phyloP scores from a whole-genome alignment of 495 filamentous ascomycete species.

The Annulohypoxylon stygium region DNA sequence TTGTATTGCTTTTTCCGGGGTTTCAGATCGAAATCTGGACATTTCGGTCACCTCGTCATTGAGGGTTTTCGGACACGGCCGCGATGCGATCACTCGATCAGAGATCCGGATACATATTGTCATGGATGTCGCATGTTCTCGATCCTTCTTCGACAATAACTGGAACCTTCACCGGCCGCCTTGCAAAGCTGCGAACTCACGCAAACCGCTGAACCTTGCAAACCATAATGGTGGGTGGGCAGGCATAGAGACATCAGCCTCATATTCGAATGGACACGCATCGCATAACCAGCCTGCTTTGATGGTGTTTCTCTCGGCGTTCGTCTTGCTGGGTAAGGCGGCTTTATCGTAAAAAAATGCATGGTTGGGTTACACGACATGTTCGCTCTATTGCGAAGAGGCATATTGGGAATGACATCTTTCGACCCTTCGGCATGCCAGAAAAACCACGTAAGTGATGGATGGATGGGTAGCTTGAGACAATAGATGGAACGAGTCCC shows the following conservation, averaged over 20 bases:
- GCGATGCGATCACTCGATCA: conserved; percentile 15
- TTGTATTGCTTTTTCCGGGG: conserved; percentile 22
- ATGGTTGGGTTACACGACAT: conserved; percentile 43
- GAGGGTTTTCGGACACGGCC: conserved; percentile 11
- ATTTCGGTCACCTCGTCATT: neutral
- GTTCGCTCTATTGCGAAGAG: conserved; percentile 18
- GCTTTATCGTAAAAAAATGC: conserved; percentile 46
- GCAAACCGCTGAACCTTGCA: conserved; percentile 24
- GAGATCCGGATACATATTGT: neutral
- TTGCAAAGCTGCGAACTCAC: conserved; percentile 19
- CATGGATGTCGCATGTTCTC: conserved; percentile 12
- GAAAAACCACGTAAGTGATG: conserved; percentile 21
- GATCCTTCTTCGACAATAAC: conserved; percentile 20
- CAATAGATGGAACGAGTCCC: conserved; percentile 46
- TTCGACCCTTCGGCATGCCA: conserved; percentile 31
- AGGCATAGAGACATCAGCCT: conserved; percentile 44
- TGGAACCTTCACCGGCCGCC: conserved; percentile 2
- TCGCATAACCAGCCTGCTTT: conserved; percentile 35
- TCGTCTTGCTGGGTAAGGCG: conserved; percentile 46
- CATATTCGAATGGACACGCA: conserved; percentile 38
- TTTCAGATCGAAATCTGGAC: conserved; percentile 13
- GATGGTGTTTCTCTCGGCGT: conserved; percentile 32
- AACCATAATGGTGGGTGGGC: conserved; percentile 38
- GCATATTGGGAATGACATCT: conserved; percentile 32
- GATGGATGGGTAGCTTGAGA: conserved; percentile 44